These are phyloP conservation scores for Davidsoniella eucalypti DNA, from an alignment of 2,329 filamentous ascomycete genomes.

Conservation along the genomic window DNA sequence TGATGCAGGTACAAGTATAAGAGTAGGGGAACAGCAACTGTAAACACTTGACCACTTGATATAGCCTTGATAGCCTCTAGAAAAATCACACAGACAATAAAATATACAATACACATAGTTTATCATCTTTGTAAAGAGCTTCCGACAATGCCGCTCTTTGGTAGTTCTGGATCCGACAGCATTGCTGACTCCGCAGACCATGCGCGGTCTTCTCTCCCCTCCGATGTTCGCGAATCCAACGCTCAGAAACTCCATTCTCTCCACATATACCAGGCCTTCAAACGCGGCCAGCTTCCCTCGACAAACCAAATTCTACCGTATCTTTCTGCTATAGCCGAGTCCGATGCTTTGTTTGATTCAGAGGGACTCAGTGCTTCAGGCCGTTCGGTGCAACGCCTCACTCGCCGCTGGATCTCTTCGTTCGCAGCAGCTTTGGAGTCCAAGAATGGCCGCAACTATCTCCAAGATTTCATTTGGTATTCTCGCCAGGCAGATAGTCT, in stretches of 20 bases:
- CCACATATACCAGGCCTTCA: slow-evolving; percentile 72
- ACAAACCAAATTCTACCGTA: slow-evolving; percentile 72
- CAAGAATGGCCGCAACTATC: slow-evolving; percentile 72
- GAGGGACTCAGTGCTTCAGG: slow-evolving; percentile 57
- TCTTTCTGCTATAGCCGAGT: slow-evolving; percentile 59
- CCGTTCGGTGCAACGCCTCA: slow-evolving; percentile 52
- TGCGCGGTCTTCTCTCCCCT: neutral
- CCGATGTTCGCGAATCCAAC: slow-evolving; percentile 51
- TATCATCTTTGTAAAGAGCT: neutral
- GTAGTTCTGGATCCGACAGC: slow-evolving; percentile 3
- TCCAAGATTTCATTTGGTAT: slow-evolving; percentile 87
- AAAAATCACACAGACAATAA: too few relatives aligned
- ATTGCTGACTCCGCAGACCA: neutral
- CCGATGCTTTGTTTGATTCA: slow-evolving; percentile 30
- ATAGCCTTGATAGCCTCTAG: too few relatives aligned
- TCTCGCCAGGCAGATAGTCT: slow-evolving; percentile 46
- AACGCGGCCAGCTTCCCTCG: slow-evolving; percentile 79
- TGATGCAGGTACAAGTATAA: too few relatives aligned
- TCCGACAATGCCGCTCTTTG: neutral
- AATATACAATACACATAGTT: neutral
- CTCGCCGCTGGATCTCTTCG: slow-evolving; percentile 57
- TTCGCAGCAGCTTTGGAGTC: slow-evolving; percentile 67
- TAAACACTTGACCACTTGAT: too few relatives aligned
- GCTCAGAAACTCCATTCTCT: slow-evolving; percentile 87
- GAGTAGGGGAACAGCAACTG: neutral